phyloP scores from a whole-genome alignment of 345 rosid species.

The Chamaenerion angustifolium region DNA sequence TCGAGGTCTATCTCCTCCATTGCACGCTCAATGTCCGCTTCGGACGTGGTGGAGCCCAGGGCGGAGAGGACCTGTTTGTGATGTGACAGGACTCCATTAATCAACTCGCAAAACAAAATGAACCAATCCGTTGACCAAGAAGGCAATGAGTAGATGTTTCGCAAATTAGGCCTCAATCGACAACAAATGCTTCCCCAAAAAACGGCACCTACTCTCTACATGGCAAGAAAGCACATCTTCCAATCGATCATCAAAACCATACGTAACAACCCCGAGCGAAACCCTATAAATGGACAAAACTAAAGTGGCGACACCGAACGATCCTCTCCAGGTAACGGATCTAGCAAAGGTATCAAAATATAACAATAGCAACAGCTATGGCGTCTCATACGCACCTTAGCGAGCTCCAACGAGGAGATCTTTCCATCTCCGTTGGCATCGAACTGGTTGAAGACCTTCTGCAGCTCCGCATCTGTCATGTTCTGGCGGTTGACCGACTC shows the following conservation, averaged over 20 bases:
- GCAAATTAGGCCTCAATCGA: too few species aligned
- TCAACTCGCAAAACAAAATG: too few species aligned
- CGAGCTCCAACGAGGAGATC: constrained; percentile 67
- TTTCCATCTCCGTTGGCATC: constrained; percentile 78
- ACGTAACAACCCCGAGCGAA: too few species aligned
- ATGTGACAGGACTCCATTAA: too few species aligned
- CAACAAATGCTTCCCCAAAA: too few species aligned
- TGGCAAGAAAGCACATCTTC: too few species aligned
- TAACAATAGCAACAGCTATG: neutral
- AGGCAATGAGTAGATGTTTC: too few species aligned
- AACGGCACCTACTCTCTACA: too few species aligned
- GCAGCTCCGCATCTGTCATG: constrained; percentile 30
- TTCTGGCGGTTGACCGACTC: constrained; percentile 5
- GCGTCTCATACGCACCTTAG: constrained; percentile 17
- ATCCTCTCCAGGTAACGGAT: neutral
- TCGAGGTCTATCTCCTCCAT: constrained; percentile 70
- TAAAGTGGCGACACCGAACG: neutral
- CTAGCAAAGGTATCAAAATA: too few species aligned
- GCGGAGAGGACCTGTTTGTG: constrained; percentile 31
- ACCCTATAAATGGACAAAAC: neutral
- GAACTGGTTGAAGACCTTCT: constrained; percentile 57
- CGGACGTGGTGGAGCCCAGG: constrained; percentile 37
- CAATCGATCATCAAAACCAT: too few species aligned
- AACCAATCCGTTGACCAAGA: too few species aligned
- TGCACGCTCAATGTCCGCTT: constrained; percentile 36